These are phyloP conservation scores for Aureobasidium sp. DNA, from an alignment of 2,329 filamentous ascomycete genomes.

Conservation along the genomic window DNA sequence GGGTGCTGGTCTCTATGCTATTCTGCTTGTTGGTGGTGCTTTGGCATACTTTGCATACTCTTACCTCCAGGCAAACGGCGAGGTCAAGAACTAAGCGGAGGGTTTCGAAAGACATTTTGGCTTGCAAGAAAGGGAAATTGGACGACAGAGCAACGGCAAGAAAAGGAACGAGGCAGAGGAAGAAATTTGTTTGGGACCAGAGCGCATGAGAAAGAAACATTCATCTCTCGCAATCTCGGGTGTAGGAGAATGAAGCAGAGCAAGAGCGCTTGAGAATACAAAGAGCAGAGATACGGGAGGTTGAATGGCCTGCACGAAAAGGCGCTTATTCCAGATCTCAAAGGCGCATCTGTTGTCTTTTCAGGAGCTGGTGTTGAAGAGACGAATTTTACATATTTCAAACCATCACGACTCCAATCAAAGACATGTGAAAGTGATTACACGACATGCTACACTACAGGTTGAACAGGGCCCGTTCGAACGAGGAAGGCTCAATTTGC, in stretches of 20 bases:
- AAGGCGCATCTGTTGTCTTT: background rate
- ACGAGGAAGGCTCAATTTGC: background rate
- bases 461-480: too few relatives aligned
- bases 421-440: background rate
- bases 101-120: background rate
- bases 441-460: background rate
- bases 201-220: background rate
- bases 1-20: conserved; percentile 71
- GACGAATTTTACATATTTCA: background rate
- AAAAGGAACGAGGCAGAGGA: background rate
- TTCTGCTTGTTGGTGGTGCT: conserved; percentile 69
- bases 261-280: background rate
- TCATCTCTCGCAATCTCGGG: background rate
- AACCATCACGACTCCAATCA: background rate
- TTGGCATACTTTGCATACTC: conserved; percentile 76
- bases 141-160: background rate
- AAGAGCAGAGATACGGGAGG: background rate
- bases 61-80: conserved; percentile 55
- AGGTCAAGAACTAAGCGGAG: background rate
- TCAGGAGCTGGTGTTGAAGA: background rate
- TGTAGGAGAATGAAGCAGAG: background rate
- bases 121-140: background rate
- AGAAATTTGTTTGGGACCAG: background rate
- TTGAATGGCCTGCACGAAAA: background rate
- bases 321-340: background rate